Evolutionary conservation across 306 rosid species (phyloP).

Genomic region (Potentilla sterilis): DNA sequence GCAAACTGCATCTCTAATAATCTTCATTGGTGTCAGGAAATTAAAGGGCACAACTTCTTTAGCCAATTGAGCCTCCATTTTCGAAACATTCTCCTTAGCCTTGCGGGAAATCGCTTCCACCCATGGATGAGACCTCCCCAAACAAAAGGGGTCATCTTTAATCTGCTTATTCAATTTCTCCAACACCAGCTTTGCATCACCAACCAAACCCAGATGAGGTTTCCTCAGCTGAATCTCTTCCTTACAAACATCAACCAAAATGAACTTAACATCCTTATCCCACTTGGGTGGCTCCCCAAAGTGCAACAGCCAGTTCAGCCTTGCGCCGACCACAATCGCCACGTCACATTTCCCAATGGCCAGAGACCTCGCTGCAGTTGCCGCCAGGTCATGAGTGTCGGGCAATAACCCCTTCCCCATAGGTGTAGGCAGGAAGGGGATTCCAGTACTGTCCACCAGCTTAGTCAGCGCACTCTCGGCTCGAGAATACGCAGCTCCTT

Average conservation of each 20-base stretch:
- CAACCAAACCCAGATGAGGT: constrained; percentile 75
- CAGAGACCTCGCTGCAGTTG: constrained; percentile 84
- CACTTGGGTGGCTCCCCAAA: constrained; percentile 95
- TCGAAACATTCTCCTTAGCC: constrained; percentile 59
- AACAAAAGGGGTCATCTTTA: constrained; percentile 89
- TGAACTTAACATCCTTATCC: constrained; percentile 78
- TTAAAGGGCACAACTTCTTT: constrained; percentile 83
- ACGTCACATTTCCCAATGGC: constrained; percentile 94
- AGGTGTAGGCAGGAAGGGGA: constrained; percentile 93
- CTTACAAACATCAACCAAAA: constrained; percentile 65
- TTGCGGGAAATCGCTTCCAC: constrained; percentile 61
- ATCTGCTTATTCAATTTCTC: constrained; percentile 66
- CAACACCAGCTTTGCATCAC: constrained; percentile 71
- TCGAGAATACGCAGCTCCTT: constrained; percentile 85
- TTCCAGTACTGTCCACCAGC: constrained; percentile 75
- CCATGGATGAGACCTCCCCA: constrained; percentile 78
- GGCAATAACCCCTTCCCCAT: constrained; percentile 90
- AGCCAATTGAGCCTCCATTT: constrained; percentile 75
- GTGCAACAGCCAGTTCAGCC: constrained; percentile 86
- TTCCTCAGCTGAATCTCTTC: constrained; percentile 83
- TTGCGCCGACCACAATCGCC: constrained; percentile 81
- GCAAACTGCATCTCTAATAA: constrained; percentile 48
- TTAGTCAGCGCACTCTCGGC: constrained; percentile 59
- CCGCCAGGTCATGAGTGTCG: constrained; percentile 77
- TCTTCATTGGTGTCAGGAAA: constrained; percentile 60